phyloP scores from a whole-genome alignment of 208 protist species.

The Naegleria gruberi region DNA sequence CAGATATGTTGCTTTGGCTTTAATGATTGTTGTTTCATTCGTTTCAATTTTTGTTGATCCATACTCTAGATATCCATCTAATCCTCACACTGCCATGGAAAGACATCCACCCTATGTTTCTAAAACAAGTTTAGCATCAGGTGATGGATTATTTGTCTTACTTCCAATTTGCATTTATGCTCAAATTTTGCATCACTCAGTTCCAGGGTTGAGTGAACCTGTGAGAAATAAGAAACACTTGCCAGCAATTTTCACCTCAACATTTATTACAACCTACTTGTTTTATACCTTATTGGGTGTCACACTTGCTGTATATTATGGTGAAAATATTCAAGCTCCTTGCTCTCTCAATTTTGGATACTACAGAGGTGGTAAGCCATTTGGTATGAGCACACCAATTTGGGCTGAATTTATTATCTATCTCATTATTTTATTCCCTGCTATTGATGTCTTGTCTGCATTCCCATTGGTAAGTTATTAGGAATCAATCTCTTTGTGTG shows the following conservation, averaged over 20 bases:
- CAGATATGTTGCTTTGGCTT: constrained; percentile 21
- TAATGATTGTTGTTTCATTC: constrained; percentile 13
- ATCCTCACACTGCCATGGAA: constrained; percentile 13
- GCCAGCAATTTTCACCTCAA: background rate
- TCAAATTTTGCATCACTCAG: constrained; percentile 26
- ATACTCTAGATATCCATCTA: background rate
- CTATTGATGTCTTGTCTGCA: constrained; percentile 19
- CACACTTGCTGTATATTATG: constrained; percentile 16
- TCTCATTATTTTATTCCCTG: constrained; percentile 20
- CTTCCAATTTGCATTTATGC: constrained; percentile 13
- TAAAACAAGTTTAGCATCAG: background rate
- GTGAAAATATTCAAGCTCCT: background rate
- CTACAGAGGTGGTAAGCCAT: constrained; percentile 14
- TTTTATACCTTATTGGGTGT: constrained; percentile 19
- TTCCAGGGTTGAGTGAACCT: constrained; percentile 19
- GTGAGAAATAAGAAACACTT: constrained; percentile 20
- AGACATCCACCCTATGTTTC: constrained; percentile 6
- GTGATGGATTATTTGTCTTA: background rate
- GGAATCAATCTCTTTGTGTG: background rate
- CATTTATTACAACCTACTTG: constrained; percentile 13
- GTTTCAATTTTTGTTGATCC: background rate
- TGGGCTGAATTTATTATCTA: background rate
- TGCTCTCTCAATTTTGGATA: constrained; percentile 18
- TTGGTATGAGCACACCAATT: background rate
- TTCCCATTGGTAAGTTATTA: constrained; percentile 17